A percentile compares a stretch with the other conserved stretches of the same genome.
Evolutionary conservation across 208 protist genomes (phyloP).

Genomic region (Wallacemonas sp.): DNA sequence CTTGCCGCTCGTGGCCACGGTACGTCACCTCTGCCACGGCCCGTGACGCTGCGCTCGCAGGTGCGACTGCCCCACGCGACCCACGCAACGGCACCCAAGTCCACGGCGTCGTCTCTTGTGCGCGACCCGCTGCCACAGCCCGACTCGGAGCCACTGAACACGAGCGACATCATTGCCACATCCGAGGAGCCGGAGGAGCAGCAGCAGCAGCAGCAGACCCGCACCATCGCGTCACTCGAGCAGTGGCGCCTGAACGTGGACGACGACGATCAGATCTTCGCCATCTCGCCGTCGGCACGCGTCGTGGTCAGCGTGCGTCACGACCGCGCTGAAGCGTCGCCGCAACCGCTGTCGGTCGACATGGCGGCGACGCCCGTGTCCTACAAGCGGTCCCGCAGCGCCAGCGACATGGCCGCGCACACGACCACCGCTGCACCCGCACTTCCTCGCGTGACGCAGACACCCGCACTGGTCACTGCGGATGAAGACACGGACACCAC

Average conservation of each 20-base stretch:
- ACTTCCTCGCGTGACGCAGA: too few species aligned
- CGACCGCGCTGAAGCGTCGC: neutral
- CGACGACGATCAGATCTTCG: constrained; percentile 16
- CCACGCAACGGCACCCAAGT: neutral
- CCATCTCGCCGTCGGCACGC: constrained; percentile 6
- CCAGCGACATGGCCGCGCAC: neutral
- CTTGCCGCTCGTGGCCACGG: too few species aligned
- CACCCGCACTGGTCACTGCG: too few species aligned
- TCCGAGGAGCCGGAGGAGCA: constrained; percentile 2
- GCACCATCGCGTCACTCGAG: constrained; percentile 1
- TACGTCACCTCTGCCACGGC: constrained; percentile 54
- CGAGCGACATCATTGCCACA: constrained; percentile 2
- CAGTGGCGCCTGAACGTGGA: neutral
- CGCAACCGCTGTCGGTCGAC: neutral
- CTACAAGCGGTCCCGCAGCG: neutral
- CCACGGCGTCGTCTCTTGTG: neutral
- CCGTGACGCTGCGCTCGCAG: constrained; percentile 66
- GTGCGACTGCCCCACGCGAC: constrained; percentile 18
- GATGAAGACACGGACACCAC: too few species aligned
- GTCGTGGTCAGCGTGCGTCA: constrained; percentile 9
- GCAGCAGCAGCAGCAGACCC: neutral
- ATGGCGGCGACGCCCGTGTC: neutral
- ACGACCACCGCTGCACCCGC: neutral
- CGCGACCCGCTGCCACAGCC: neutral
- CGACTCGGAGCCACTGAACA: constrained; percentile 11